phyloP scores from a whole-genome alignment of 2,329 filamentous ascomycete species.

The Pleoardoris graminearum region DNA sequence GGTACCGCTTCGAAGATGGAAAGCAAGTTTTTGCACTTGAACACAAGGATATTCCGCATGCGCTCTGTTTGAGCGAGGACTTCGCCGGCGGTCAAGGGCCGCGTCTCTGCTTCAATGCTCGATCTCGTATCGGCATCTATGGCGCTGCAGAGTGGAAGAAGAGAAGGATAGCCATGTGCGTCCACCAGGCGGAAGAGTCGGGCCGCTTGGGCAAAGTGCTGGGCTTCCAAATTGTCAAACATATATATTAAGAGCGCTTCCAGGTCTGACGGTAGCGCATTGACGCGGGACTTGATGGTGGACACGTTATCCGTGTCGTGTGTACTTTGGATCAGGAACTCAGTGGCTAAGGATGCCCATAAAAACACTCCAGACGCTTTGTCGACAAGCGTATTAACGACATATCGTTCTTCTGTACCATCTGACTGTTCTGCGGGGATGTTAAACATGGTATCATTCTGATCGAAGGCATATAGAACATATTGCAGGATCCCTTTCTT shows the following conservation, averaged over 20 bases:
- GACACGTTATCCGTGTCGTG: slow-evolving; percentile 27
- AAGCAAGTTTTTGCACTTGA: slow-evolving; percentile 27
- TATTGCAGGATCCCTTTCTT: slow-evolving; percentile 25
- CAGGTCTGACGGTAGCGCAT: slow-evolving; percentile 28
- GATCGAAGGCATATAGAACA: slow-evolving; percentile 20
- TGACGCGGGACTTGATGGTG: slow-evolving; percentile 26
- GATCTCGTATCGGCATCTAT: slow-evolving; percentile 23
- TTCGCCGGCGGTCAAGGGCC: slow-evolving; percentile 24
- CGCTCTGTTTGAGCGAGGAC: slow-evolving; percentile 20
- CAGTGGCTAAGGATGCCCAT: slow-evolving; percentile 30
- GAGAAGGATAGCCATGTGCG: slow-evolving; percentile 22
- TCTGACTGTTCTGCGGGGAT: slow-evolving; percentile 24
- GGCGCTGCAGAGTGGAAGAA: slow-evolving; percentile 33
- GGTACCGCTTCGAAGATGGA: slow-evolving; percentile 24
- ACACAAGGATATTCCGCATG: slow-evolving; percentile 22
- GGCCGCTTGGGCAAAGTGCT: slow-evolving; percentile 23
- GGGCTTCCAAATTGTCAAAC: slow-evolving; percentile 23
- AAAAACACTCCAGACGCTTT: slow-evolving; percentile 32
- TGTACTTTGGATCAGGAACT: slow-evolving; percentile 26
- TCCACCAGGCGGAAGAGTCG: slow-evolving; percentile 31
- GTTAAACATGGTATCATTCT: slow-evolving; percentile 25
- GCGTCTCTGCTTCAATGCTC: slow-evolving; percentile 22
- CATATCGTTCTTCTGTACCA: slow-evolving; percentile 24
- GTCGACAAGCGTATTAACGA: slow-evolving; percentile 27
- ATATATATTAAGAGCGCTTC: slow-evolving; percentile 32